phyloP scores from a whole-genome alignment of 176 grass and related monocot genomes.

The Dendrocalamus sinicus region DNA sequence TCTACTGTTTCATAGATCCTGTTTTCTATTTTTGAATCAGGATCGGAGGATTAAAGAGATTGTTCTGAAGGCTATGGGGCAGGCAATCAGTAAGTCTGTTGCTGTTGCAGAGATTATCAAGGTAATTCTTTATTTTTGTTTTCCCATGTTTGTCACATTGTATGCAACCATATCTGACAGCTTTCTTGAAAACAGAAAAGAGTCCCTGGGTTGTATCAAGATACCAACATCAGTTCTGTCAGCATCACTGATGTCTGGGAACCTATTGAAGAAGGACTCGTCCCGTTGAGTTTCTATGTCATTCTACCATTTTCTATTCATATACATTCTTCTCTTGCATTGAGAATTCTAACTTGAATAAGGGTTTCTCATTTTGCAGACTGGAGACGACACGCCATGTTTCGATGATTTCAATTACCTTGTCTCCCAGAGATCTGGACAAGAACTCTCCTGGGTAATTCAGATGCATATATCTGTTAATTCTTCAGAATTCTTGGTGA shows the following conservation, averaged over 20 bases:
- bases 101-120: conserved; percentile 95
- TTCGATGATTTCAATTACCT: conserved; percentile 92
- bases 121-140: conserved; percentile 48
- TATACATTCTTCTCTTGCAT: background rate
- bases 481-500: background rate
- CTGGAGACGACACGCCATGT: conserved; percentile 89
- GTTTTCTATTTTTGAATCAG: conserved; percentile 46
- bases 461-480: conserved; percentile 9
- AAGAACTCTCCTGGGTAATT: conserved; percentile 76
- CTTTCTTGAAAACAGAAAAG: conserved; percentile 73
- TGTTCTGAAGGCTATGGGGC: conserved; percentile 96
- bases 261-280: conserved; percentile 97
- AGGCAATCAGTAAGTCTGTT: conserved; percentile 92
- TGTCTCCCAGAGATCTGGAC: conserved; percentile 75
- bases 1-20: background rate
- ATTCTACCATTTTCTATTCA: conserved; percentile 20
- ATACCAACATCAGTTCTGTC: conserved; percentile 81
- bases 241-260: conserved; percentile 98
- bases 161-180: conserved; percentile 19
- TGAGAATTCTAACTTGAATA: conserved; percentile 29
- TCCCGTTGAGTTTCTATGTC: conserved; percentile 63
- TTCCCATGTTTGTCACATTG: conserved; percentile 12
- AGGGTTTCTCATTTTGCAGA: conserved; percentile 44
- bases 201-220: conserved; percentile 75
- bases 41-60: conserved; percentile 83